These are phyloP conservation scores for Ormosia emarginata DNA, from an alignment of 306 rosid species.

Conservation along the genomic window DNA sequence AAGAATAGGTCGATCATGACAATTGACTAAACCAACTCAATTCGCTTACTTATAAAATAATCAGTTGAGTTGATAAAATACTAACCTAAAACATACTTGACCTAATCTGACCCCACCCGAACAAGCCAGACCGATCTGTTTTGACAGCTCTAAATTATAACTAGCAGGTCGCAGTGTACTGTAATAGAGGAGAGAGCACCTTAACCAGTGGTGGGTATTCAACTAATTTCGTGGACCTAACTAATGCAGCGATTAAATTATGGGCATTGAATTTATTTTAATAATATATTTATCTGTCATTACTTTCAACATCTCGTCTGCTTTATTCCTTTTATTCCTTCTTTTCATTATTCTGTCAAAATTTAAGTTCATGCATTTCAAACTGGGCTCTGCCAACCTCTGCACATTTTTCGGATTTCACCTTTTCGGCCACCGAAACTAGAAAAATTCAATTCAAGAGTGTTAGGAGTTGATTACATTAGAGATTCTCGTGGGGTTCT, in stretches of 20 bases:
- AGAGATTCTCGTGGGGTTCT: no score
- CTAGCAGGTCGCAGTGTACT: no score
- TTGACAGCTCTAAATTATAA: no score
- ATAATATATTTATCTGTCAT: neutral
- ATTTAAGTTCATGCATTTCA: neutral
- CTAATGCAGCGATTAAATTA: neutral
- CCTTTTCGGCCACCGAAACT: constrained; percentile 29
- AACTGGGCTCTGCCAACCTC: neutral
- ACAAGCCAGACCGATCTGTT: no score
- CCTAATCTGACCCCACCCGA: no score
- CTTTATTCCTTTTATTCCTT: neutral
- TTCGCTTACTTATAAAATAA: no score
- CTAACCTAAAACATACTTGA: no score
- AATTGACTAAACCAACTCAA: no score
- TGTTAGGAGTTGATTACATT: neutral
- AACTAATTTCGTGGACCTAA: neutral
- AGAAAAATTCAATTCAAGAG: neutral
- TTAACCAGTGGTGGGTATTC: neutral
- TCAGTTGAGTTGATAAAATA: no score
- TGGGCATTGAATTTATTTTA: neutral
- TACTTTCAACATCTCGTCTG: neutral
- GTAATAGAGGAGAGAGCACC: no score
- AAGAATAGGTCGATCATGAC: no score
- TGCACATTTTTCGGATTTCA: neutral
- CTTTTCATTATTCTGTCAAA: neutral